These are phyloP conservation scores for Trypanosoma congolense DNA, from an alignment of 208 protist genomes.

Conservation along the genomic window DNA sequence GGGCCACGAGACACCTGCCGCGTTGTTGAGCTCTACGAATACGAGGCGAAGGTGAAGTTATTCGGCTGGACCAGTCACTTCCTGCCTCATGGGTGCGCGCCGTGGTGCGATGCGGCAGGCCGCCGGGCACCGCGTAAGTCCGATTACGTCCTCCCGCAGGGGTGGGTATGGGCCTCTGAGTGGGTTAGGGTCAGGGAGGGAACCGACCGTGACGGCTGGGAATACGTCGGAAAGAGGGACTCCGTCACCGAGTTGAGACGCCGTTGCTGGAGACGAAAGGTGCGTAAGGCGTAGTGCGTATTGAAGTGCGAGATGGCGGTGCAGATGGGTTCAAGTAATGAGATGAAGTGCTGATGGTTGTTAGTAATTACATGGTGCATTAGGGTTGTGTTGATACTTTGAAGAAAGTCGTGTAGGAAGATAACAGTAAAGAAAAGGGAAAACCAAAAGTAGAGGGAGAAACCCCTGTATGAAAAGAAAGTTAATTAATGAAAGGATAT, in stretches of 20 bases:
- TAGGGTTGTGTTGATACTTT: neutral
- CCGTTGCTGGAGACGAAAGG: slow-evolving; percentile 51
- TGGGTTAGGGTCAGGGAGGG: slow-evolving; percentile 28
- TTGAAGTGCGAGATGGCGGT: neutral
- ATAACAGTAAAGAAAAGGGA: slow-evolving; percentile 9
- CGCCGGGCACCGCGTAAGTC: slow-evolving; percentile 30
- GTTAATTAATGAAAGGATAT: neutral
- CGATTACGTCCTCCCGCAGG: slow-evolving; percentile 33
- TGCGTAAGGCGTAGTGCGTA: slow-evolving; percentile 1
- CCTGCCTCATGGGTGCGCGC: slow-evolving; percentile 37
- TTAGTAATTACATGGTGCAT: too few species aligned
- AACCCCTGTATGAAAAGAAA: too few species aligned
- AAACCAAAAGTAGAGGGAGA: slow-evolving; percentile 8
- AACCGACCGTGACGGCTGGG: slow-evolving; percentile 17
- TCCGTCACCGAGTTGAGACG: slow-evolving; percentile 43
- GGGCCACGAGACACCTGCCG: neutral
- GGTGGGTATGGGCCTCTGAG: slow-evolving; percentile 51
- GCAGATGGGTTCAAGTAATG: neutral
- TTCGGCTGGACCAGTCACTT: slow-evolving; percentile 50
- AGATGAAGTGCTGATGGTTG: too few species aligned
- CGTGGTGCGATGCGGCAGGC: slow-evolving; percentile 62
- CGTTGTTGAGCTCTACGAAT: slow-evolving; percentile 51
- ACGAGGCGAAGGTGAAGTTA: slow-evolving; percentile 44
- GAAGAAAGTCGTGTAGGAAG: neutral
- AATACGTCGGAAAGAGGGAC: slow-evolving; percentile 28